Conservation (phyloP, 257 asterid species). For the Phtheirospermum japonicum region DNA sequence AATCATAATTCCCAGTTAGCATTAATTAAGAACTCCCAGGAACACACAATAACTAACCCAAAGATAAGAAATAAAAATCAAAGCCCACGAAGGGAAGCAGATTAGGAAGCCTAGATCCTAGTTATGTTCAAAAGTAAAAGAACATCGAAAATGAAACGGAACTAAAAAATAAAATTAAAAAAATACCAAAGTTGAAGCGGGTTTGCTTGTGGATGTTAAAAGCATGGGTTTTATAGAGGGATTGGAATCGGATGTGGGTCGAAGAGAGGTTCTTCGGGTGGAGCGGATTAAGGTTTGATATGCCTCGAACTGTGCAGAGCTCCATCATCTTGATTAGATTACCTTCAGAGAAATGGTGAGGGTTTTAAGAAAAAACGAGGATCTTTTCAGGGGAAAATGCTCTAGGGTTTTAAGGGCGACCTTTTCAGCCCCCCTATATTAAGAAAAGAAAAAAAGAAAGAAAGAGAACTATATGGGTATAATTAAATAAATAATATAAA, state of each 20-base stretch:
- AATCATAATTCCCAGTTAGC: too few species aligned
- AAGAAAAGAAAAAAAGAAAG: too few species aligned
- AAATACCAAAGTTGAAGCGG: conserved; percentile 29
- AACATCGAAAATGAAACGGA: neutral
- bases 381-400: too few species aligned
- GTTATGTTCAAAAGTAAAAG: neutral
- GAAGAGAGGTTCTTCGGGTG: conserved; percentile 23
- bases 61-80: neutral
- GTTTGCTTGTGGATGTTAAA: conserved; percentile 22
- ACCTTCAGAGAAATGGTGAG: neutral
- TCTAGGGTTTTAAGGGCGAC: too few species aligned
- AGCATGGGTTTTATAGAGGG: conserved; percentile 16
- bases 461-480: too few species aligned
- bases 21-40: too few species aligned
- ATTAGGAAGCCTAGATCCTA: neutral
- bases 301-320: conserved; percentile 46
- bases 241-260: conserved; percentile 1
- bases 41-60: too few species aligned
- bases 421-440: too few species aligned
- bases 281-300: conserved; percentile 29
- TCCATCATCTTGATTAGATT: conserved; percentile 34
- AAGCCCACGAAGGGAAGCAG: neutral
- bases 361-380: conserved; percentile 16
- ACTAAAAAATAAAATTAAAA: neutral
- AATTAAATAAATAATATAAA: too few species aligned